Evolutionary conservation across 2,329 filamentous ascomycete species (phyloP), one percentile per base, ranked within the genome.

Genomic region (Diplodia intermedia): DNA sequence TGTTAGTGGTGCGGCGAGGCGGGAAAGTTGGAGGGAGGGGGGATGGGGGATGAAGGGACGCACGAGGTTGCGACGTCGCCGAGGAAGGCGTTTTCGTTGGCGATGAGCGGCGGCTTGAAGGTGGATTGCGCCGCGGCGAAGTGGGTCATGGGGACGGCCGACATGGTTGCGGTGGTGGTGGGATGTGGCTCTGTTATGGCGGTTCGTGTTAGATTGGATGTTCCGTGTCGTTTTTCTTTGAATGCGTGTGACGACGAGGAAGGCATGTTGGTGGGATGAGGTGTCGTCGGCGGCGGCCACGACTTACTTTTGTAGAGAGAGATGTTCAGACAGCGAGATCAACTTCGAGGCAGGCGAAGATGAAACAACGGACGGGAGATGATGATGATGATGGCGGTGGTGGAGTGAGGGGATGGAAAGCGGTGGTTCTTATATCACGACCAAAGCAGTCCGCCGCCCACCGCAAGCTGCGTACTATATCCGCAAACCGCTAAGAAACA

Each of bases 51-150:
- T 7, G 20, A 7, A 1, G 9, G 2, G 36, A 68, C 77, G 56
- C 78, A 86, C 84, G 82, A 85, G 3, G 84, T 84, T 71, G 82
- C 81, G 33, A 91, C 80, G 73, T 91, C 89, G 52, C 88, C 88
- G 3, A 91, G 83, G 75, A 83, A 91, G 36, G 88, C 88, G 73
- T 91, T 91, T 70, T 90, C 86, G 72, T 89, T 89, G 43, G 88
- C 86, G 69, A 91, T 88, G 57, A 89, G 83, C 6, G 88, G 88
- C 3, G 88, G 88, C 73, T 89, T 86, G 79, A 86, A 90, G 49
- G 79, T 82, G 31, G 81, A 83, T 75, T 90, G 87, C 0, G 87
- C 87, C 73, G 88, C 82, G 62, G 83, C 74, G 76, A 83, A 86
- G 79, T 90, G 84, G 63, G 80, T 82, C 76, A 87, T 83, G 47